A percentile compares a stretch with the other conserved stretches of the same genome.
Conservation (phyloP, 768 basidiomycete genomes). For the Chlorophyllum brunneum region DNA sequence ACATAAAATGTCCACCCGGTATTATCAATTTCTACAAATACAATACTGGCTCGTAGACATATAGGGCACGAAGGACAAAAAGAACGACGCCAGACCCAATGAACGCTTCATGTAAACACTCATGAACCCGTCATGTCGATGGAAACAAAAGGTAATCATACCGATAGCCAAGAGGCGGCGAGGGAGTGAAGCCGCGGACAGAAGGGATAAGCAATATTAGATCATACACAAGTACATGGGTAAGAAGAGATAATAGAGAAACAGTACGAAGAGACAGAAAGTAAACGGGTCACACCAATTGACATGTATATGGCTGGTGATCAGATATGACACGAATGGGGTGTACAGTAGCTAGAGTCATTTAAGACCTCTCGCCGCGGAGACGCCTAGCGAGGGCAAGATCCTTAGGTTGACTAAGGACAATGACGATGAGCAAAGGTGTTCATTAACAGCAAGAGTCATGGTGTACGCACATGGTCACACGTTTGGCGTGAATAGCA, state of each 20-base stretch:
- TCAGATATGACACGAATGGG: too few relatives aligned
- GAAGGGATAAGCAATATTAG: conserved; percentile 5
- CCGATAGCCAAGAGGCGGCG: too few relatives aligned
- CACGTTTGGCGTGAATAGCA: conserved; percentile 84
- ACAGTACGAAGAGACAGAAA: not conserved
- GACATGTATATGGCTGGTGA: not conserved
- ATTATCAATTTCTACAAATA: too few relatives aligned
- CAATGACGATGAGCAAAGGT: conserved; percentile 20
- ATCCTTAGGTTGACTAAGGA: conserved; percentile 77
- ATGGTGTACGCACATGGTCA: conserved; percentile 22
- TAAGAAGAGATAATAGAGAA: not conserved
- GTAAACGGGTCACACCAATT: not conserved
- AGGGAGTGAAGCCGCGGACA: too few relatives aligned
- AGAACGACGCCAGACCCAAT: too few relatives aligned
- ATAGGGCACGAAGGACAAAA: too few relatives aligned
- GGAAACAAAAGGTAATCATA: too few relatives aligned
- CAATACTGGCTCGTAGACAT: too few relatives aligned
- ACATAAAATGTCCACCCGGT: too few relatives aligned
- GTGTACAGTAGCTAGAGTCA: conserved; percentile 7
- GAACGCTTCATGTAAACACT: too few relatives aligned
- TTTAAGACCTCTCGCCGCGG: conserved; percentile 79
- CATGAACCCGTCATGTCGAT: too few relatives aligned
- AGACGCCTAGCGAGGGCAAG: conserved; percentile 84
- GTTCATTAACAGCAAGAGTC: conserved; percentile 8
- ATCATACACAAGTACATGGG: conserved; percentile 10